A percentile compares a stretch with the other conserved stretches of the same genome.
Evolutionary conservation across 805 yeast genomes (phyloP).

Genomic region (Starmerella kuoi): DNA sequence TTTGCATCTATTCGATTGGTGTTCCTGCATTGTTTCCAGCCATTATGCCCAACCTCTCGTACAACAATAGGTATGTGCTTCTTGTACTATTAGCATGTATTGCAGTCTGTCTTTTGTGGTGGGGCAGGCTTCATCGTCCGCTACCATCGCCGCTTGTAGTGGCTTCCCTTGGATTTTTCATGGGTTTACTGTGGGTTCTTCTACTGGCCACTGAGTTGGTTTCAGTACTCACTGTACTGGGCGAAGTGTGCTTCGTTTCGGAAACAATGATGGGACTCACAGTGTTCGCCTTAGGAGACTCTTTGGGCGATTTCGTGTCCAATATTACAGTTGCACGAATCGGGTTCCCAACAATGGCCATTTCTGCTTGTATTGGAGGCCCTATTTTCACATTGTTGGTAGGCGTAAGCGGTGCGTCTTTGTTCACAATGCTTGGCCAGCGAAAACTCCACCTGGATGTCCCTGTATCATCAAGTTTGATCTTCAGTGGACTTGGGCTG

Average conservation of each 20-base stretch:
- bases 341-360: constrained; percentile 80
- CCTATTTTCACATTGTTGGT: constrained; percentile 68
- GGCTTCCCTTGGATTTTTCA: constrained; percentile 44
- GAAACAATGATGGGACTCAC: constrained; percentile 81
- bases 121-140: constrained; percentile 6
- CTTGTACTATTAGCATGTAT: not conserved
- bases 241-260: constrained; percentile 47
- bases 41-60: constrained; percentile 1
- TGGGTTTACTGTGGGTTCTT: constrained; percentile 59
- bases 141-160: constrained; percentile 12
- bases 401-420: constrained; percentile 69
- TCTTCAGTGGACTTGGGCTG: constrained; percentile 35
- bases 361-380: constrained; percentile 93
- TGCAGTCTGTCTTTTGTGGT: constrained; percentile 5
- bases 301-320: constrained; percentile 79
- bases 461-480: constrained; percentile 29
- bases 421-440: constrained; percentile 32
- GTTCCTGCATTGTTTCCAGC: constrained; percentile 12
- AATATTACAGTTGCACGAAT: constrained; percentile 66
- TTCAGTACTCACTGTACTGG: constrained; percentile 46
- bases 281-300: constrained; percentile 82
- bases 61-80: too few relatives aligned
- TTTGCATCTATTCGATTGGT: constrained; percentile 9
- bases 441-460: constrained; percentile 28
- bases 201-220: constrained; percentile 61